phyloP scores from a whole-genome alignment of 305 asterid species.

The Lippia alba region DNA sequence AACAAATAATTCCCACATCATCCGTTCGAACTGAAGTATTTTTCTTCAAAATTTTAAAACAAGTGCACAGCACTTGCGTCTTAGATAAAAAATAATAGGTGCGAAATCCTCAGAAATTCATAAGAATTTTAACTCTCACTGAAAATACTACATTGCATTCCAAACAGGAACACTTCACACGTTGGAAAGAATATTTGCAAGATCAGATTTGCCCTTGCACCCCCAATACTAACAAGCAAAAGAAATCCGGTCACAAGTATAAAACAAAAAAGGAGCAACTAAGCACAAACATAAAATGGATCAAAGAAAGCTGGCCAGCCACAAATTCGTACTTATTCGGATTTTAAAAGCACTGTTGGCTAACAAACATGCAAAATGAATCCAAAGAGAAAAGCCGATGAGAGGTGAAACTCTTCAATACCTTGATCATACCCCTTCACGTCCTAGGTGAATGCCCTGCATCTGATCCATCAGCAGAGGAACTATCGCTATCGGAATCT shows the following conservation, averaged over 20 bases:
- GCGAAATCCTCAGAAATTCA: neutral
- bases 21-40: too few species aligned
- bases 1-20: too few species aligned
- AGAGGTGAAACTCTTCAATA: conserved; percentile 22
- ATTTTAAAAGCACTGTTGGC: neutral
- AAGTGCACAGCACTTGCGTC: neutral
- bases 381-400: too few species aligned
- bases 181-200: too few species aligned
- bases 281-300: neutral
- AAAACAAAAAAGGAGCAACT: too few species aligned
- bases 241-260: too few species aligned
- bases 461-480: conserved; percentile 56
- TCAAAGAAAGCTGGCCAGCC: neutral
- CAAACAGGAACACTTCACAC: too few species aligned
- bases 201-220: too few species aligned
- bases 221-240: too few species aligned
- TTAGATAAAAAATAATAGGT: neutral
- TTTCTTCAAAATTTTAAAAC: neutral
- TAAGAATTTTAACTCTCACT: neutral
- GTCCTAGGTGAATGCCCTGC: conserved; percentile 54
- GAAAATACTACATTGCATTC: too few species aligned
- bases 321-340: neutral
- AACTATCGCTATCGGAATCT: conserved; percentile 59
- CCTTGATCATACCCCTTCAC: conserved; percentile 40
- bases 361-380: neutral